Evolutionary conservation across 2,329 filamentous ascomycete species (phyloP).

Genomic region (Colletotrichum sp.): DNA sequence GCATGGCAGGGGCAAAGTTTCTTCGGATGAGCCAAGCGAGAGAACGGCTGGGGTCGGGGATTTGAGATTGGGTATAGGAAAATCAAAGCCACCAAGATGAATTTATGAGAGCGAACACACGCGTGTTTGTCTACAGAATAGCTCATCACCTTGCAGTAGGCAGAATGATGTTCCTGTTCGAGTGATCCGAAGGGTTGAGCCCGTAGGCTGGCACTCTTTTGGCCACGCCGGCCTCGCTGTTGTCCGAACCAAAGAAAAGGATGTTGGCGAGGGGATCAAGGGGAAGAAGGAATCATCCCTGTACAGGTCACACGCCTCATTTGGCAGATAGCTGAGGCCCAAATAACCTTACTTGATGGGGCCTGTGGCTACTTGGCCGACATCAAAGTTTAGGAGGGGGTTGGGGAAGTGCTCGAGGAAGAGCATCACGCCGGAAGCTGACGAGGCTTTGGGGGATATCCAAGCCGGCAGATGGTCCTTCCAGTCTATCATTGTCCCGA

Average conservation of each 20-base stretch:
- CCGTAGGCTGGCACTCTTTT: background rate
- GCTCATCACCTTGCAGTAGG: background rate
- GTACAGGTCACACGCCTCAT: background rate
- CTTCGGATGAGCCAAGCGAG: background rate
- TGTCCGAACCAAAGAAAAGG: background rate
- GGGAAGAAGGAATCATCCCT: background rate
- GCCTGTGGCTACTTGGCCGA: background rate
- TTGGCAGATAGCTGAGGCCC: background rate
- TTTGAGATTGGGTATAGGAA: background rate
- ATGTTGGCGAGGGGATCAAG: background rate
- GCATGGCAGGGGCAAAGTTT: background rate
- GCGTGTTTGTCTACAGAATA: background rate
- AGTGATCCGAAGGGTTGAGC: background rate
- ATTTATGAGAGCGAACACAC: background rate
- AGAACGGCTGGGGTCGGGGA: background rate
- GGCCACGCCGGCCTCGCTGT: background rate
- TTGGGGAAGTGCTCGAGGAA: background rate
- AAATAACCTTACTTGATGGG: slow-evolving; percentile 19
- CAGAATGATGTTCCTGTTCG: background rate
- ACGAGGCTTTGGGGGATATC: background rate
- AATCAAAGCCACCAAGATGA: background rate
- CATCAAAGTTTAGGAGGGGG: background rate
- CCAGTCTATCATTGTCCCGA: background rate
- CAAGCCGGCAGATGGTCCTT: background rate
- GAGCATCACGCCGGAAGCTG: background rate